Base-by-base conservation (phyloP, 768 basidiomycete species). In the Cystobasidium tubakii region DNA sequence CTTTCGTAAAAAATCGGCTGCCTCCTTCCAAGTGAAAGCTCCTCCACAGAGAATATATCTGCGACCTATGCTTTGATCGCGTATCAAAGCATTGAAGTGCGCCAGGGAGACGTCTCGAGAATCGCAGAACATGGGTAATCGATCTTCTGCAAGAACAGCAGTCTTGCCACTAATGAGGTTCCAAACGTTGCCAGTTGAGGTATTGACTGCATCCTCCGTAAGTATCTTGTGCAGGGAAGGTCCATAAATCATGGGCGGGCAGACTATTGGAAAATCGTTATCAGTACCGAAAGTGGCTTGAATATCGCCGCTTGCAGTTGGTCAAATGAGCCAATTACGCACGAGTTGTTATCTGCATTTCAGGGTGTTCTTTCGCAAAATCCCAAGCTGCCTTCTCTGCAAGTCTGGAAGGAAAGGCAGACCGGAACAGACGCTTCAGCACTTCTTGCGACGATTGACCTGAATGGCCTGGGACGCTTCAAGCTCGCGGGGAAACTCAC, bases 231-330 rank as follows among this genome's bases (percentile, higher is more conserved):
- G 78, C 0, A 78, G 42, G 3, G 77, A 75, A 10, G 75, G 63
- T 6, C 77, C 77, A 50, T 78, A 79, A 71, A 79, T 78, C 78
- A 79, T 79, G 21, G 78, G 78, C 23, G 78, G 78, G 69, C 75
- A 75, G 4, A 79, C 57, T 60, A 21, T 60, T 17, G 17, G 42
- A n/a, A 50, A 17, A 66, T 31, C 10, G 64, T n/a, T 21, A 29
- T 27, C 15, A 66, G 7, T 62, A 39, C 7, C n/a, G n/a, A 15
- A 60, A 7, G 25, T 15, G 19, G 25, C 55, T 19, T 12, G 75
- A 64, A 29, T 0, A 29, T 57, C 19, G 9, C 13, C 10, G 55
- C n/a, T n/a, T n/a, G n/a, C n/a, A n/a, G 19, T 13, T 7, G 15
- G 21, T 19, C 17, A 57, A 4, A 17, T 0, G 57, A 10, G 25